phyloP scores from a whole-genome alignment of 2,329 filamentous ascomycete genomes.

The Microthyrium microscopicum region DNA sequence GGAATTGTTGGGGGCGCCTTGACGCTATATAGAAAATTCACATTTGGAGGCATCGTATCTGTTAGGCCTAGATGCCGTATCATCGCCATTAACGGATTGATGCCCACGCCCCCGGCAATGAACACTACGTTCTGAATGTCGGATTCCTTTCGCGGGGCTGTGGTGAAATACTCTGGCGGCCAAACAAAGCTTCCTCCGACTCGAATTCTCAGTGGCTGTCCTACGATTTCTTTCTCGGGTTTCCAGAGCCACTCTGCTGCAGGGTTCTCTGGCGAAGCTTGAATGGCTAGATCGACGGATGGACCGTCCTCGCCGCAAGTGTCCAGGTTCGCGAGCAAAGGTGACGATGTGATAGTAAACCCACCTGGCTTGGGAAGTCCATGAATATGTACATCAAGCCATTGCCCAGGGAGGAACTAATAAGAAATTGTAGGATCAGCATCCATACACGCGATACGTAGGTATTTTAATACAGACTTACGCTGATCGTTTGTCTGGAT shows the following conservation, averaged over 20 bases:
- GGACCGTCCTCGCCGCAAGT: constrained; percentile 12
- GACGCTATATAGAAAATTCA: constrained; percentile 5
- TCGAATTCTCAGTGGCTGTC: constrained; percentile 44
- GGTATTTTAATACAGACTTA: constrained; percentile 10
- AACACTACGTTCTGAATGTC: constrained; percentile 48
- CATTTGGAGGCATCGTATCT: not conserved
- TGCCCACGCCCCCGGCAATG: constrained; percentile 65
- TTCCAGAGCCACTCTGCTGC: constrained; percentile 65
- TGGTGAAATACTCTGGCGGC: constrained; percentile 34
- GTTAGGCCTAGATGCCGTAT: not conserved
- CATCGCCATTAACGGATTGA: no score
- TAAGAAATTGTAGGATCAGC: no score
- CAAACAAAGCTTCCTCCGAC: constrained; percentile 71
- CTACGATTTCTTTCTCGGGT: constrained; percentile 36
- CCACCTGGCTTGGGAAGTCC: constrained; percentile 54
- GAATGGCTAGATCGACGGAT: constrained; percentile 65
- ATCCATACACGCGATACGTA: not conserved
- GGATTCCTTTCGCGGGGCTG: not conserved
- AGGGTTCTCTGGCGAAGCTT: constrained; percentile 52
- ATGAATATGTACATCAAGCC: constrained; percentile 71
- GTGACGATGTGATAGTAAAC: constrained; percentile 74
- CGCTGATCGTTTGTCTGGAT: constrained; percentile 10
- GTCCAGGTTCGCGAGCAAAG: constrained; percentile 30
- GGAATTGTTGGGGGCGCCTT: constrained; percentile 11
- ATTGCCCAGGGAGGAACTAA: constrained; percentile 72